A percentile compares a stretch with the other conserved stretches of the same genome.
phyloP scores from a whole-genome alignment of 2,329 filamentous ascomycete species.

The Pleoardoris graminearum region DNA sequence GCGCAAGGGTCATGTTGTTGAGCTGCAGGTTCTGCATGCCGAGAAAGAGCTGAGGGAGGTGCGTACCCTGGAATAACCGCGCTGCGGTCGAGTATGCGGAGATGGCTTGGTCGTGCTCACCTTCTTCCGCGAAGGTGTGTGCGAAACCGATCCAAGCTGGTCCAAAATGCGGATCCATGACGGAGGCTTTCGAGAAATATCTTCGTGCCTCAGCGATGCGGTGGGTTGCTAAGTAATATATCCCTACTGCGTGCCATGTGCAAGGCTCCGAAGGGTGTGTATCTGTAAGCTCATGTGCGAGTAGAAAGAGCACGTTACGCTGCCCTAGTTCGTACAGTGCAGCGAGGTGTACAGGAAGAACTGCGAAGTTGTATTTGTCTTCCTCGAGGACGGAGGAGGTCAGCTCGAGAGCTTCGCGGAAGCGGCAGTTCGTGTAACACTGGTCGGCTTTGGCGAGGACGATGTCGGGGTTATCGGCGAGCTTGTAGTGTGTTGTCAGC shows the following conservation, averaged over 20 bases:
- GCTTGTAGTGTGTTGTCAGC: constrained; percentile 89
- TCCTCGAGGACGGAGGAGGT: constrained; percentile 80
- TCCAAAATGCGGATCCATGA: constrained; percentile 97
- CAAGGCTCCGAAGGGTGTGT: constrained; percentile 88
- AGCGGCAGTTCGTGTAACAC: constrained; percentile 91
- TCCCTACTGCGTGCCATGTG: constrained; percentile 91
- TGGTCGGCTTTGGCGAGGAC: constrained; percentile 88
- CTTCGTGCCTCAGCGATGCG: constrained; percentile 91
- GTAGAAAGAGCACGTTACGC: constrained; percentile 86
- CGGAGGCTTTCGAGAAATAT: constrained; percentile 95
- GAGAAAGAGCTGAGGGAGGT: constrained; percentile 91
- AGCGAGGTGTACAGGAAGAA: constrained; percentile 89
- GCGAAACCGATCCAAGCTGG: constrained; percentile 99
- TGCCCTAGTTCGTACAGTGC: constrained; percentile 85
- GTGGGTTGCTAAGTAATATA: constrained; percentile 88
- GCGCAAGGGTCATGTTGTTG: constrained; percentile 90
- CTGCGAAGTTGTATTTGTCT: constrained; percentile 85
- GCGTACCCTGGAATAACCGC: constrained; percentile 92
- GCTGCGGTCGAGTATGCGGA: constrained; percentile 96
- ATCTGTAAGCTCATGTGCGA: constrained; percentile 91
- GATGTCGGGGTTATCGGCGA: constrained; percentile 84
- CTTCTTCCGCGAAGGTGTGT: constrained; percentile 95
- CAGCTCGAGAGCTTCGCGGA: constrained; percentile 80
- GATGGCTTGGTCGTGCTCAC: constrained; percentile 97
- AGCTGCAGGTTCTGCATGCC: constrained; percentile 98